These are phyloP conservation scores for Phoenix dactylifera DNA, from an alignment of 176 grass and related monocot genomes.

Conservation along the genomic window DNA sequence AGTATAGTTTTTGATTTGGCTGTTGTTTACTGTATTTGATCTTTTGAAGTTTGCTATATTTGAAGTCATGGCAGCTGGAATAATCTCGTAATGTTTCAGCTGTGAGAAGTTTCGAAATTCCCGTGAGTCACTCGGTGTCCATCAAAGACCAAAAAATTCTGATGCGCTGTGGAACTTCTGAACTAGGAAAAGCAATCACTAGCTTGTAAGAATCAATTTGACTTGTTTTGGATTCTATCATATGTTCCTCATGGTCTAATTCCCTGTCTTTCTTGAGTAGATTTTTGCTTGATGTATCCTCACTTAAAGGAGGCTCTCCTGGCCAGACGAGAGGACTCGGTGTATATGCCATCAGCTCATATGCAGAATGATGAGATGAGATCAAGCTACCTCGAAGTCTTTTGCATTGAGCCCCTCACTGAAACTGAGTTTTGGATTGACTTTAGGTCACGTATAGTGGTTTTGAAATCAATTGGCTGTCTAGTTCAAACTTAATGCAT, in stretches of 20 bases:
- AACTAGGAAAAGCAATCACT: slow-evolving; percentile 23
- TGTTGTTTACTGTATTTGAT: neutral
- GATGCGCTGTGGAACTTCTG: slow-evolving; percentile 38
- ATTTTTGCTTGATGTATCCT: slow-evolving; percentile 38
- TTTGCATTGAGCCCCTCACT: too few species aligned
- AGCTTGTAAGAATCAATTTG: slow-evolving; percentile 23
- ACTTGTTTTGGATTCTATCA: too few species aligned
- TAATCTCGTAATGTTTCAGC: slow-evolving; percentile 23
- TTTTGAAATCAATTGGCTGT: too few species aligned
- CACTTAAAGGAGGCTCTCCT: slow-evolving; percentile 53
- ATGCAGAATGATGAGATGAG: neutral
- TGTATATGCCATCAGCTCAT: neutral
- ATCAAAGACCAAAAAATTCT: slow-evolving; percentile 46
- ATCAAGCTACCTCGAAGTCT: neutral
- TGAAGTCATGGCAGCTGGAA: neutral
- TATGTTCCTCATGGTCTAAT: too few species aligned
- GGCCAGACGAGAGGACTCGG: slow-evolving; percentile 67
- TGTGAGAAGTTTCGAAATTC: slow-evolving; percentile 23
- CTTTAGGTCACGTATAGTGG: too few species aligned
- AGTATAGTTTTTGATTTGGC: slow-evolving; percentile 11
- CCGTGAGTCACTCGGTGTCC: slow-evolving; percentile 15
- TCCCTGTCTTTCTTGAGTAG: slow-evolving; percentile 19
- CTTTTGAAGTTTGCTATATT: too few species aligned
- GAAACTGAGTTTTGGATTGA: too few species aligned
- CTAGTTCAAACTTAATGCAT: too few species aligned